Percentiles rank a stretch among this genome's conserved stretches.
Conservation (phyloP, 257 asterid species). For the Asclepias syriaca region DNA sequence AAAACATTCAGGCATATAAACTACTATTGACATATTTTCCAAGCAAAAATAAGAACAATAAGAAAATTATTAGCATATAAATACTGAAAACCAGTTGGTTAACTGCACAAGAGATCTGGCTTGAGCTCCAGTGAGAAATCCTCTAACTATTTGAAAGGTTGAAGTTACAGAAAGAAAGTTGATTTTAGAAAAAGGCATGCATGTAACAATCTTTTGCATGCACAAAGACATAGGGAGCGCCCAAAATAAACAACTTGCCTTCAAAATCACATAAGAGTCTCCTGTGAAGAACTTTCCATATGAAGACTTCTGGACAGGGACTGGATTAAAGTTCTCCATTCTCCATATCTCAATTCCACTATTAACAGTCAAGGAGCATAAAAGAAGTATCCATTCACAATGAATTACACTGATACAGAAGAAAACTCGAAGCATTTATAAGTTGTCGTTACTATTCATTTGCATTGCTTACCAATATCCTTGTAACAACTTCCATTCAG, state of each 20-base stretch:
- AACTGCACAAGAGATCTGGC: neutral
- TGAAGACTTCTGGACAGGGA: slow-evolving; percentile 59
- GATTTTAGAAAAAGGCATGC: neutral
- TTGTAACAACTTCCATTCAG: neutral
- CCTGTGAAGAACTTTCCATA: slow-evolving; percentile 80
- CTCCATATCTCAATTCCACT: slow-evolving; percentile 96
- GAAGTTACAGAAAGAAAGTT: neutral
- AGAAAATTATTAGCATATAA: neutral
- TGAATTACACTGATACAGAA: slow-evolving; percentile 12
- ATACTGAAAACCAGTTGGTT: neutral
- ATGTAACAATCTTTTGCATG: neutral
- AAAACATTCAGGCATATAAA: neutral
- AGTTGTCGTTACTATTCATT: slow-evolving; percentile 3
- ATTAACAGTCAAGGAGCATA: slow-evolving; percentile 50
- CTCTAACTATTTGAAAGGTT: neutral
- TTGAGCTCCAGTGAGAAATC: neutral
- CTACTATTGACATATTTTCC: neutral
- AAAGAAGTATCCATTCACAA: slow-evolving; percentile 10
- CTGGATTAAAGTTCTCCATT: slow-evolving; percentile 75
- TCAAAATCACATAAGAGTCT: slow-evolving; percentile 78
- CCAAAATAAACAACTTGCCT: slow-evolving; percentile 38
- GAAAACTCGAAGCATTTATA: slow-evolving; percentile 2
- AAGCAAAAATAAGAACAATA: neutral
- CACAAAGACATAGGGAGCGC: neutral
- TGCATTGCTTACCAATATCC: neutral